Base-by-base conservation (phyloP, 805 yeast genomes). In the Kodamaea fukazawae region DNA sequence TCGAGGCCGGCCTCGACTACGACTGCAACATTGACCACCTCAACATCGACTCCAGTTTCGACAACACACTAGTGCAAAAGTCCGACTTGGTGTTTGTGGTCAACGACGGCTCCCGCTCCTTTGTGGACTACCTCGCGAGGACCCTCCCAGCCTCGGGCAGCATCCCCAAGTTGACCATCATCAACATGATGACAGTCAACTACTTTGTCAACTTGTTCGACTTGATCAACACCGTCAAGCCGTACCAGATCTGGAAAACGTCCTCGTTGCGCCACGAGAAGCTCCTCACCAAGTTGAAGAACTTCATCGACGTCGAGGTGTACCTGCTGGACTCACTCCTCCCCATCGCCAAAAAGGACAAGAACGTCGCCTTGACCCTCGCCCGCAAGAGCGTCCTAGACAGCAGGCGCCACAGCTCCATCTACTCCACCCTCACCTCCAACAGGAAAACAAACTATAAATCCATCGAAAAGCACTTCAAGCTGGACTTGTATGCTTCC, bases 201-300 rank as follows among this genome's bases (percentile, higher is more conserved):
- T 69, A 67, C 47, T 69, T 69, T 39, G 47, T 58, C 13, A 67
- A 65, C 44, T 51, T 69, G 26, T 59, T 66, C 42, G 71, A 67
- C 7, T 51, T 69, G 29, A 60, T 67, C 32, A 57, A 57, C 44
- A 40, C 39, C 15, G 42, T 58, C 12, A 54, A 52, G 23, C 74
- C 74, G 0, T 56, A 53, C 38, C 73, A 67, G 45, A 58, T 62
- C 23, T 65, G 72, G 67, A 69, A 67, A 40, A 51, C 70, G 3
- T 47, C 68, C 2, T 58, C 69, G 2, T 46, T 67, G 28, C 53
- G 47, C 28, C 57, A 55, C 27, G 48, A 43, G 2, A 55, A 51
- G 16, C 44, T 66, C 12, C 31, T 59, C 10, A 37, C 47, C 20
- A 57, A 57, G 32, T 43, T 67, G 11, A 53, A 56, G 25, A 41